These are phyloP conservation scores for Phaeosphaeriaceae sp. DNA, from an alignment of 2,329 filamentous ascomycete genomes.

Conservation along the genomic window DNA sequence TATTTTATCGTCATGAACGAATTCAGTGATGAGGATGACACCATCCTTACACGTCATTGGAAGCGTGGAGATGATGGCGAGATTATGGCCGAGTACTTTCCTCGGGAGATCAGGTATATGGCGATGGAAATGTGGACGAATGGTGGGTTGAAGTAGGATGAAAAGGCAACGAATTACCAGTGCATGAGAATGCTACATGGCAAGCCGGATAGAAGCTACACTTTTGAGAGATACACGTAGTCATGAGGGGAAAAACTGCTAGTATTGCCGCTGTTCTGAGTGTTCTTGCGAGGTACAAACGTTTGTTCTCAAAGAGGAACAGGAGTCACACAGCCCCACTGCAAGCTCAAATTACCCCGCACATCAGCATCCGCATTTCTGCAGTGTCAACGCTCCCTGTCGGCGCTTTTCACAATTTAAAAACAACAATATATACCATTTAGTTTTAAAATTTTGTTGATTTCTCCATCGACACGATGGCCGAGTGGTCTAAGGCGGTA, in stretches of 20 bases:
- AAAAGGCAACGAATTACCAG: conserved; percentile 2
- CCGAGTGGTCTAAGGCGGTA: conserved; percentile 45
- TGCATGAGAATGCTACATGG: not conserved
- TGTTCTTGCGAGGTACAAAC: not conserved
- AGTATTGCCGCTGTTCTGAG: too few species aligned
- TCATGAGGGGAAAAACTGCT: not conserved
- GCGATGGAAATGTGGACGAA: conserved; percentile 9
- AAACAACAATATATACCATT: not conserved
- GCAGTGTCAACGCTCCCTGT: not conserved
- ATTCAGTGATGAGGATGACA: conserved; percentile 10
- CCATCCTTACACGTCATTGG: conserved; percentile 3
- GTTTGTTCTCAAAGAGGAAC: too few species aligned
- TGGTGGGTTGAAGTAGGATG: not conserved
- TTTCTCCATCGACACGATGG: conserved; percentile 32
- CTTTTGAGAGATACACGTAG: not conserved
- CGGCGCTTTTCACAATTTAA: not conserved
- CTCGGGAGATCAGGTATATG: conserved; percentile 1
- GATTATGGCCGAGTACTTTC: conserved; percentile 10
- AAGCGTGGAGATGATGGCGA: not conserved
- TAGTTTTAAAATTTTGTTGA: not conserved
- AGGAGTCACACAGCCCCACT: not conserved
- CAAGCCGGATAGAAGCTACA: not conserved
- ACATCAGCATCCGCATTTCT: not conserved
- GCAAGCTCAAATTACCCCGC: not conserved
- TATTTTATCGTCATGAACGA: conserved; percentile 14